phyloP scores from a whole-genome alignment of 1,139 yeast species.

The Saccharomyces hybrid region DNA sequence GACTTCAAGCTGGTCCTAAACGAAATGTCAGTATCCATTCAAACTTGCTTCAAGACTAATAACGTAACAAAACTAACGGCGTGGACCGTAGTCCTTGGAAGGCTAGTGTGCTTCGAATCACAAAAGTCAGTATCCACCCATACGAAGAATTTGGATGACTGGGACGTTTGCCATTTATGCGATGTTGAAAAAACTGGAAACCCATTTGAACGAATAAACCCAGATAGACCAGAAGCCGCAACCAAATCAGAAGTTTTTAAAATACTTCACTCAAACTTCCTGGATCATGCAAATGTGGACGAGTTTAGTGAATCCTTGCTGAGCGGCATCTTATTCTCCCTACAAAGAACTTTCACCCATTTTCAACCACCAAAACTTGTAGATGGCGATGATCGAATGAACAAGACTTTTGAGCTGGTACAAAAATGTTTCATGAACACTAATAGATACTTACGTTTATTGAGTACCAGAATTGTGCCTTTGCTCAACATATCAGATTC shows the following conservation, averaged over 20 bases:
- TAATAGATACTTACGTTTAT: conserved; percentile 47
- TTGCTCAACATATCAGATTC: conserved; percentile 22
- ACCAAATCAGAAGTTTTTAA: conserved; percentile 20
- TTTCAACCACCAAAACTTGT: conserved; percentile 38
- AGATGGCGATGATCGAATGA: conserved; percentile 10
- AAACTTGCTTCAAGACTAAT: conserved; percentile 14
- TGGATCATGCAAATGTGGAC: conserved; percentile 16
- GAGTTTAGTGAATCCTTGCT: conserved; percentile 26
- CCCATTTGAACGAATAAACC: conserved; percentile 20
- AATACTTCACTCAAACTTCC: conserved; percentile 20
- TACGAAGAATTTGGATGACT: background rate
- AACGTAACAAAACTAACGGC: conserved; percentile 11
- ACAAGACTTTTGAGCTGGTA: conserved; percentile 22
- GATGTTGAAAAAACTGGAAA: conserved; percentile 26
- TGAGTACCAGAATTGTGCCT: conserved; percentile 36
- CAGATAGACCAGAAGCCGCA: conserved; percentile 27
- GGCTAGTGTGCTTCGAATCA: conserved; percentile 22
- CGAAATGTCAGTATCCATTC: conserved; percentile 14
- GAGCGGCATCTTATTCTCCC: conserved; percentile 39
- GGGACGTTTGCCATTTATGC: conserved; percentile 38
- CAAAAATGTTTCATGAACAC: conserved; percentile 28
- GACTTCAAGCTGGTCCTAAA: conserved; percentile 8
- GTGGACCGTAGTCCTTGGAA: conserved; percentile 19
- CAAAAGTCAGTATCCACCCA: background rate
- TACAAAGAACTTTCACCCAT: conserved; percentile 44